Evolutionary conservation across 306 rosid genomes (phyloP), one percentile per base, ranked within the genome.

Genomic region (Leucaena leucocephala): DNA sequence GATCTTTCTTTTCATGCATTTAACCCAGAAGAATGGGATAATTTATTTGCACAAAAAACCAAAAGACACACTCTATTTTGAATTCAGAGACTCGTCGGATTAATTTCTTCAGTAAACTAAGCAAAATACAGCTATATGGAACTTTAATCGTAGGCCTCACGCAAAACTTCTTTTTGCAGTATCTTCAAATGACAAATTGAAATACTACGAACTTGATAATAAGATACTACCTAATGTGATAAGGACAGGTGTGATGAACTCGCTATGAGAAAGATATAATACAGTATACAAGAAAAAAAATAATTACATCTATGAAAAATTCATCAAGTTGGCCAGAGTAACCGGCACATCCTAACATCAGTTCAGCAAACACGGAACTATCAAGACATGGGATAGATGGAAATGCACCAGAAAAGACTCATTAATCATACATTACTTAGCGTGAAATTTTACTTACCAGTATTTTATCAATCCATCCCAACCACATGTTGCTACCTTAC

Each of bases 361-460:
- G 39, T 36, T 36, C 39, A 36, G 4, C 39, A 36, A 36, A 33
- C 45, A 46, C 10, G 54, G 45, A 81, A 48, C 75, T 52, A 52
- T 6, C 38, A 43, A 17, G 77, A 34, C 64, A 50, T 14, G 72
- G 76, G 50, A 79, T 40, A 65, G 61, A 48, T 33, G 21, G 65
- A 83, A 50, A 34, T 74, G 54, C 59, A 84, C 63, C 46, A 46
- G n/a, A 54, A 44, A 57, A 16, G 74, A 78, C 21, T 57, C 43
- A n/a, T n/a, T n/a, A n/a, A n/a, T n/a, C n/a, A 5, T 40, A 69
- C 42, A 66, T 43, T 44, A 22, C 40, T 75, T 55, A 35, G 68
- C 66, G 70, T 46, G 68, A 84, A 35, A 19, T 40, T 82, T 79
- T 75, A 89, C 97, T 82, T 46, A 94, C 98, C 98, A 92, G 69